A percentile compares a stretch with the other conserved stretches of the same genome.
Conservation (phyloP, 371 early-diverging fungal genomes). For the Rhizopus delemar region DNA sequence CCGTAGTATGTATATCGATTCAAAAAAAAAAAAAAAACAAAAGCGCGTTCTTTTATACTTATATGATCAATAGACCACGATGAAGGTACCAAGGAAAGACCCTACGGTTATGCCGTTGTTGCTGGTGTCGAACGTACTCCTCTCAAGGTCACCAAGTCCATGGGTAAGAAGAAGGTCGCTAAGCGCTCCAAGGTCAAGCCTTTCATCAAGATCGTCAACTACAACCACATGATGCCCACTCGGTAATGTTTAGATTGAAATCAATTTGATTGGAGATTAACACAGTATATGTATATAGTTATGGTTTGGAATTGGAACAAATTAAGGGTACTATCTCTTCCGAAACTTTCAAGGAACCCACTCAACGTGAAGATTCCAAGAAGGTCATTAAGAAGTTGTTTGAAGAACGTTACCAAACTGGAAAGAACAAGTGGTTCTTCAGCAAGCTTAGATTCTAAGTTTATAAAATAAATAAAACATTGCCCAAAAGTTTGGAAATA, state of each 20-base stretch:
- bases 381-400: conserved; percentile 93
- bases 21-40: background rate
- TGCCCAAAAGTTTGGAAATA: background rate
- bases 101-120: conserved; percentile 96
- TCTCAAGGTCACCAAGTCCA: conserved; percentile 90
- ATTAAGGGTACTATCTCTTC: conserved; percentile 84
- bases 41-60: background rate
- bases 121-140: conserved; percentile 96
- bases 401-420: conserved; percentile 91
- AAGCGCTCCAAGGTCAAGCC: conserved; percentile 96
- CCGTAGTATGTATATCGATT: conserved; percentile 57
- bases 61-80: conserved; percentile 54
- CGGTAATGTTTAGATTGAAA: conserved; percentile 50
- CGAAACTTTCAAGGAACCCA: conserved; percentile 91
- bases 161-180: conserved; percentile 92
- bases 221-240: conserved; percentile 99
- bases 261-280: too few species aligned
- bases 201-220: conserved; percentile 97
- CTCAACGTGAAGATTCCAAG: conserved; percentile 87
- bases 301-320: conserved; percentile 81
- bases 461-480: background rate
- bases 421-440: conserved; percentile 99
- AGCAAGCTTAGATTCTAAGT: conserved; percentile 95
- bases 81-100: conserved; percentile 89
- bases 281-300: conserved; percentile 37